Evolutionary conservation across 805 yeast species (phyloP).

Genomic region (Ascoidea rubescens): DNA sequence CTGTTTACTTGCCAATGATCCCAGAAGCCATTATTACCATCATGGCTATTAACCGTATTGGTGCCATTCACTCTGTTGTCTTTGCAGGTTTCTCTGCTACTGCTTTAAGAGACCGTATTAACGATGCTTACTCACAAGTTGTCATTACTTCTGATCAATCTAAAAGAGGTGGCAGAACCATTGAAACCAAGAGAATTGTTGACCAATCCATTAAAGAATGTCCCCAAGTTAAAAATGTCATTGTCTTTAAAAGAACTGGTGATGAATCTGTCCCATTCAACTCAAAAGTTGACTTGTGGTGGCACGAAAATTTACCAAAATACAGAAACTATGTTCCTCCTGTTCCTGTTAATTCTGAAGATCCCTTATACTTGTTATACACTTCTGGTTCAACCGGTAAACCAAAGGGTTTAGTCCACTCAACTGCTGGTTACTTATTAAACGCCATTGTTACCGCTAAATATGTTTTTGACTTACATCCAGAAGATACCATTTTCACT

Average conservation of each 20-base stretch:
- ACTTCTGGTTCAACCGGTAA: slow-evolving; percentile 84
- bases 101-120: slow-evolving; percentile 56
- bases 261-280: slow-evolving; percentile 34
- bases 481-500: slow-evolving; percentile 63
- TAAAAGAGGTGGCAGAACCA: slow-evolving; percentile 70
- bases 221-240: slow-evolving; percentile 53
- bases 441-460: slow-evolving; percentile 64
- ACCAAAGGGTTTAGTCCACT: slow-evolving; percentile 77
- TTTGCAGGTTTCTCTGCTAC: slow-evolving; percentile 77
- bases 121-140: slow-evolving; percentile 56
- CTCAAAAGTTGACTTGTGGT: slow-evolving; percentile 56
- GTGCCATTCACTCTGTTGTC: slow-evolving; percentile 76
- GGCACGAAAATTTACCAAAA: slow-evolving; percentile 58
- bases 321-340: slow-evolving; percentile 62
- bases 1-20: slow-evolving; percentile 78
- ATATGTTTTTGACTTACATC: slow-evolving; percentile 65
- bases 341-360: slow-evolving; percentile 64
- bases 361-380: slow-evolving; percentile 66
- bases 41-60: slow-evolving; percentile 67
- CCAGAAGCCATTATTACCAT: slow-evolving; percentile 66
- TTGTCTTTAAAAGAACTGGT: slow-evolving; percentile 67
- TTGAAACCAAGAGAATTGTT: slow-evolving; percentile 68
- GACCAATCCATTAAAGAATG: slow-evolving; percentile 63
- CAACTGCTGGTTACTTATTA: slow-evolving; percentile 67
- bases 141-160: slow-evolving; percentile 76